Conservation (phyloP, 2,329 filamentous ascomycete genomes). For the Penicillium glabrum region DNA sequence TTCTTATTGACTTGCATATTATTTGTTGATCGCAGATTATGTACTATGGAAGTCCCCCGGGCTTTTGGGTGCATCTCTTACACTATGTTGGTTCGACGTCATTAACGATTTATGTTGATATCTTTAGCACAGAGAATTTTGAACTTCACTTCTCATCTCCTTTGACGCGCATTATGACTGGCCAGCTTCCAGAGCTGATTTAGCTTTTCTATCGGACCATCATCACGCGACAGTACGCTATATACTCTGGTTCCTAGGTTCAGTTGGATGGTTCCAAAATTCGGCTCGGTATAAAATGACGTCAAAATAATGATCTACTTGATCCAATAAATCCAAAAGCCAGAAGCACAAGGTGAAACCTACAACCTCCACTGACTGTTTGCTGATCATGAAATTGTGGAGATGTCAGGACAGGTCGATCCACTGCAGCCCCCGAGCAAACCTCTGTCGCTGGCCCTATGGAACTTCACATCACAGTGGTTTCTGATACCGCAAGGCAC, state of each 20-base stretch:
- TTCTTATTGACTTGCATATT: neutral
- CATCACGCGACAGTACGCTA: neutral
- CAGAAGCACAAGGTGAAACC: neutral
- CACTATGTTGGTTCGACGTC: neutral
- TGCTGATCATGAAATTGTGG: neutral
- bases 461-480: constrained; percentile 38
- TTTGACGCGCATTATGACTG: neutral
- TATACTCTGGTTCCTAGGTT: neutral
- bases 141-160: neutral
- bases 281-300: neutral
- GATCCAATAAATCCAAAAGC: neutral
- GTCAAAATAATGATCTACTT: neutral
- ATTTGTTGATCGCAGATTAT: neutral
- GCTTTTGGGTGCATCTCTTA: neutral
- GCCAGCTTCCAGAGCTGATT: no score
- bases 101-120: neutral
- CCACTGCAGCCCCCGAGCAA: constrained; percentile 2
- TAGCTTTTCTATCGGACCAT: neutral
- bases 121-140: neutral
- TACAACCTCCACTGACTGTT: neutral
- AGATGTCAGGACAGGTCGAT: neutral
- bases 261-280: neutral
- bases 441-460: constrained; percentile 24
- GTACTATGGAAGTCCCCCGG: neutral
- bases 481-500: constrained; percentile 43